Base-by-base conservation (phyloP, 352 stramenopile species). In the Phytophthora constricta region DNA sequence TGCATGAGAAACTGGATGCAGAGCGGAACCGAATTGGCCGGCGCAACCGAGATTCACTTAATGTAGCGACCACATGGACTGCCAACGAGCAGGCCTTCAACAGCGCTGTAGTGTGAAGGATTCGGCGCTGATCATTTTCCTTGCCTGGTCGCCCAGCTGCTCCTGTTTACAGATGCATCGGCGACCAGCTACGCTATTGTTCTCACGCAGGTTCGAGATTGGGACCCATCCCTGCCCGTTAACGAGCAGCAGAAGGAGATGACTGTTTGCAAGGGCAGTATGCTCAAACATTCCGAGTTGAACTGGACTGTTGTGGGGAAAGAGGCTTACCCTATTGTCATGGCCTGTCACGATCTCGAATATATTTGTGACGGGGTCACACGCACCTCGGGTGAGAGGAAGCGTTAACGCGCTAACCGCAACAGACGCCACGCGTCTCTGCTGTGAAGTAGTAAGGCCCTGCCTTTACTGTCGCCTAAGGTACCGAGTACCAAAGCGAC, bases 221-320 rank as follows among this genome's bases (percentile, higher is more conserved):
- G 17, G 19, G n/a, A 48, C 19, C 16, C 17, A 10, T 8, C 9
- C 17, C 39, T 49, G 22, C 45, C 31, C 5, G 20, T 68, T 13
- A 9, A 45, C 22, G 33, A 53, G 19, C 34, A 62, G 17, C 19
- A 60, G 14, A 49, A 68, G 23, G 25, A 46, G 27, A 13, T 60
- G 13, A 45, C 53, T 14, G 20, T 25, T 14, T 70, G 42, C 19
- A 43, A 54, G 25, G 50, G 53, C 33, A 51, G 53, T 3, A 7
- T 26, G n/a, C 62, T 60, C 10, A 56, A 41, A 34, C 25, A 46
- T 9, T 23, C 42, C 2, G 27, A 63, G 17, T 7, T 39, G 14
- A 55, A 58, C 19, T 70, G 54, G 62, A 57, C n/a, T 16, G 33
- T 70, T 4, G 58, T 70, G 11, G 62, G 50, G 28, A 62, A 58